Percentiles rank a stretch among this genome's conserved stretches.
phyloP scores from a whole-genome alignment of 164 flowering plant species.

The Brasenia schreberi region DNA sequence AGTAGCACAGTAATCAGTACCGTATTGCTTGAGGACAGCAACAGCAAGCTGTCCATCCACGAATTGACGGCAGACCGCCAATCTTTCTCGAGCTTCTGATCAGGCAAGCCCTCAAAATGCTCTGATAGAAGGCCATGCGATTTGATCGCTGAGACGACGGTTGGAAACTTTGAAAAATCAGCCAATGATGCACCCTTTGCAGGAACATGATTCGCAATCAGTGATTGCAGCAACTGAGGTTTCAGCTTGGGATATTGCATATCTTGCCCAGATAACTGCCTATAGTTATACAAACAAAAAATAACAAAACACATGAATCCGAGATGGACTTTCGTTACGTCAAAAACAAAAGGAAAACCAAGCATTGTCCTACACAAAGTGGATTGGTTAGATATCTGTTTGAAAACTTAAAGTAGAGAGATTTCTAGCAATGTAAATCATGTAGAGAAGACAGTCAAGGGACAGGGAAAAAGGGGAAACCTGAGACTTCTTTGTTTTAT shows the following conservation, averaged over 20 bases:
- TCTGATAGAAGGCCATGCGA: constrained; percentile 53
- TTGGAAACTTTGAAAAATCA: constrained; percentile 23
- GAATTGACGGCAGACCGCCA: constrained; percentile 61
- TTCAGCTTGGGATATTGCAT: constrained; percentile 46
- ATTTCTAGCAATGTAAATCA: too few relatives aligned
- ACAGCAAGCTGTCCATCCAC: constrained; percentile 43
- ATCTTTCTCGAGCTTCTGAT: constrained; percentile 16
- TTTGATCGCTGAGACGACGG: constrained; percentile 31
- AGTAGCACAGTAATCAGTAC: constrained; percentile 12
- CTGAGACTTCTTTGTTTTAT: too few relatives aligned
- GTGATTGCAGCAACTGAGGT: constrained; percentile 41
- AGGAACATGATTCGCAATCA: constrained; percentile 38
- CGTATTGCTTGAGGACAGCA: constrained; percentile 39
- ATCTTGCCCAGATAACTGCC: too few relatives aligned
- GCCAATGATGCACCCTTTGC: constrained; percentile 37
- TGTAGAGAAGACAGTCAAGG: too few relatives aligned
- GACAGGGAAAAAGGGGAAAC: too few relatives aligned
- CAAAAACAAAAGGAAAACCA: too few relatives aligned
- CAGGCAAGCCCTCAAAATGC: constrained; percentile 12
- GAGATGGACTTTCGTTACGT: too few relatives aligned
- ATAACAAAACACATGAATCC: too few relatives aligned
- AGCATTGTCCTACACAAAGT: too few relatives aligned
- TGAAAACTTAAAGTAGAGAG: too few relatives aligned
- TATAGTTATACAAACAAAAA: too few relatives aligned
- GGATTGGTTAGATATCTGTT: too few relatives aligned